phyloP scores from a whole-genome alignment of 306 rosid genomes.

The Rosa rugosa region DNA sequence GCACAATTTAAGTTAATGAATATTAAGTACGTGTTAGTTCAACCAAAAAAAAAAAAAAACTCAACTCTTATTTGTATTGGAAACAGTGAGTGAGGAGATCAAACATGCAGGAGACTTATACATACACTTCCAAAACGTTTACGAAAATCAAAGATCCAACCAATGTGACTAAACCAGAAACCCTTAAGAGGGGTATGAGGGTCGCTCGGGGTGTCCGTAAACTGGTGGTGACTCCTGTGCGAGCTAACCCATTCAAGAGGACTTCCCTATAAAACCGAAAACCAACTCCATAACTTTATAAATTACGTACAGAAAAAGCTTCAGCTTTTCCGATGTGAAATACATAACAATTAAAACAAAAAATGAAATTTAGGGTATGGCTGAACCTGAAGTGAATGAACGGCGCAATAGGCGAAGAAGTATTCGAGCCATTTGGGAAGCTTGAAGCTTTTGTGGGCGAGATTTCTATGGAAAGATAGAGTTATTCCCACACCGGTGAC shows the following conservation, averaged over 20 bases:
- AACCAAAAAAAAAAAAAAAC: too few relatives aligned
- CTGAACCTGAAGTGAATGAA: conserved; percentile 66
- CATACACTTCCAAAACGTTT: conserved; percentile 55
- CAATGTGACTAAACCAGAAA: conserved; percentile 56
- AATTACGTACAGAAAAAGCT: too few relatives aligned
- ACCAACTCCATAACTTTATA: too few relatives aligned
- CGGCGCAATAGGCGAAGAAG: conserved; percentile 71
- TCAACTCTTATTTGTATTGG: too few relatives aligned
- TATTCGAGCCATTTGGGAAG: conserved; percentile 72
- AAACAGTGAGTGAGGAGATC: too few relatives aligned
- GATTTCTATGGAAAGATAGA: conserved; percentile 72
- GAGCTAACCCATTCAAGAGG: conserved; percentile 94
- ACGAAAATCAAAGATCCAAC: conserved; percentile 47
- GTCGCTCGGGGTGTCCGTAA: conserved; percentile 65
- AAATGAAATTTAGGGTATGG: neutral
- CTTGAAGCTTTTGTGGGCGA: conserved; percentile 44
- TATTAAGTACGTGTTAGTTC: too few relatives aligned
- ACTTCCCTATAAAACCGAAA: conserved; percentile 33
- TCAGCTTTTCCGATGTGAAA: too few relatives aligned
- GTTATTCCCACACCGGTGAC: conserved; percentile 77
- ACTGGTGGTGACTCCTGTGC: conserved; percentile 38
- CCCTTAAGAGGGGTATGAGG: conserved; percentile 89
- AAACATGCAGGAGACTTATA: neutral
- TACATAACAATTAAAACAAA: too few relatives aligned
- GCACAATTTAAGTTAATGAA: conserved; percentile 14